These are phyloP conservation scores for Cyclotella kingstonii DNA, from an alignment of 108 stramenopile genomes.

Conservation along the genomic window DNA sequence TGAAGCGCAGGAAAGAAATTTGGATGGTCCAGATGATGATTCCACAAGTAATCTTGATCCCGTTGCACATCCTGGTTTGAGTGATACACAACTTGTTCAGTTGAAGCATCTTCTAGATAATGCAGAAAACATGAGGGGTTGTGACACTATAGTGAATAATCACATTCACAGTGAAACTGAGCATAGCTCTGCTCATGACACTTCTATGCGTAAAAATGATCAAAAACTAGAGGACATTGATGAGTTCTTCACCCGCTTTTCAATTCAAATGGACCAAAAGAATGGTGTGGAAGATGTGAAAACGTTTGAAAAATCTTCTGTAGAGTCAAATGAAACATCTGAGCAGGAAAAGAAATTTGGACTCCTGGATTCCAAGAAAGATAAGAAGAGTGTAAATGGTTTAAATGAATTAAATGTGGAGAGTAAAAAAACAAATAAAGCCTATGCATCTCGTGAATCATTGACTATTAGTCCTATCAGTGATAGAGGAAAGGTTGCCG, in stretches of 20 bases:
- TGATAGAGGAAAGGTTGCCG: constrained; percentile 10
- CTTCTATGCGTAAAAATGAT: not conserved
- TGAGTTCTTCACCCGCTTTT: constrained; percentile 39
- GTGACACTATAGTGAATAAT: not conserved
- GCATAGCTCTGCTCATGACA: not conserved
- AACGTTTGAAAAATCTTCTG: not conserved
- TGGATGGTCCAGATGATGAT: not conserved
- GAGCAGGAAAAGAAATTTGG: no score
- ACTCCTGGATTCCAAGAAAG: not conserved
- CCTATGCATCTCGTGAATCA: constrained; percentile 1
- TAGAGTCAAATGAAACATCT: no score
- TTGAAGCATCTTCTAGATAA: constrained; percentile 2
- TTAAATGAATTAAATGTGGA: not conserved
- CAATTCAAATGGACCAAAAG: constrained; percentile 12
- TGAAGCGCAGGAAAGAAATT: not conserved
- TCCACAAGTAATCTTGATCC: not conserved
- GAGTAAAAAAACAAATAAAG: not conserved
- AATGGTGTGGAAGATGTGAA: not conserved
- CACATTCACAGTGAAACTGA: not conserved
- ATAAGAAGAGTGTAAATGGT: no score
- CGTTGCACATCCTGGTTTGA: not conserved
- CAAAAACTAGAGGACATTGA: constrained; percentile 20
- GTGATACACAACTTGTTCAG: constrained; percentile 13
- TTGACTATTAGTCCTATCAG: not conserved
- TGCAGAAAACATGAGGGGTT: not conserved